Evolutionary conservation across 768 basidiomycete genomes (phyloP), one percentile per base, ranked within the genome.

Genomic region (Austroboletus festivus): DNA sequence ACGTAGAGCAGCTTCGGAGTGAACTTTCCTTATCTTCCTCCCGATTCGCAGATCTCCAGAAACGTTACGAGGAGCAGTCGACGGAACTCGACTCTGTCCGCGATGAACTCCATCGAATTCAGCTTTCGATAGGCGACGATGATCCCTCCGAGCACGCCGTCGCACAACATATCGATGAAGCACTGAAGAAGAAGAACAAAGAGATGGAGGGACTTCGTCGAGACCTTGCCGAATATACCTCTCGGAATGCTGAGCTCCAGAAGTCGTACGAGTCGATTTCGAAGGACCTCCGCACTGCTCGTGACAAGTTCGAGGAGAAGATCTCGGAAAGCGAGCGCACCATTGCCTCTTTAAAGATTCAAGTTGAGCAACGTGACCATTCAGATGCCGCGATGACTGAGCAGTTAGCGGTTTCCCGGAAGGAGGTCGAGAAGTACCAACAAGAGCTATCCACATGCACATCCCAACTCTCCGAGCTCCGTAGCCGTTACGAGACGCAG

Each of bases 211-310:
- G 44, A n/a, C 55, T 55, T 47, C 42, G 46, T 30, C 18, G 10
- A 11, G 38, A 42, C 15, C 39, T 55, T 12, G 24, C 13, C 2
- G 18, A 2, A 1, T 22, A 38, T 12, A 46, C 42, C 13, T 37
- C 52, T 44, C 42, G 38, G 38, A 44, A 47, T 5, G 28, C 34
- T 1, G 42, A 43, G n/a, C 34, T 54, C 21, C 44, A 50, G 38
- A 46, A 10, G n/a, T 43, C 18, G 19, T 30, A 28, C 16, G 53
- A 48, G 15, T 38, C 16, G 11, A 2, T 46, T 26, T 50, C 48
- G 10, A 42, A 13, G 13, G 38, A 47, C 23, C 12, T 39, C 22
- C 38, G 31, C 20, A 20, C 20, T 3, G 4, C 24, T 21, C 37
- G 18, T 4, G 47, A 54, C 2, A 26, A 55, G 7, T 26, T 54